Conservation (phyloP, 345 rosid genomes). For the Populus nigra region DNA sequence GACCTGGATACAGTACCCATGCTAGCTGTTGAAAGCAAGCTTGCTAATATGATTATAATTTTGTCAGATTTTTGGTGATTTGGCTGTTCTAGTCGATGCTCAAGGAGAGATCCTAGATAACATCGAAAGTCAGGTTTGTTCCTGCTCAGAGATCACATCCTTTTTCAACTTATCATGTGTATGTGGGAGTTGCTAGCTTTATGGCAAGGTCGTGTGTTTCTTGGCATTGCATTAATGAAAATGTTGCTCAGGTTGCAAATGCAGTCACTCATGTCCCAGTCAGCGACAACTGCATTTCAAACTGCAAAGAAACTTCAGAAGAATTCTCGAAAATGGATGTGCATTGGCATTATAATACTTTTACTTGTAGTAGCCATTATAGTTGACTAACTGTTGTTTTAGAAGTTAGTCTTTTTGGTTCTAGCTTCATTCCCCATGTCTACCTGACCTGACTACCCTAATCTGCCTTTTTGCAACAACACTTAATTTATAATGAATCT, state of each 20-base stretch:
- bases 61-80: conserved; percentile 59
- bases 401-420: too few relatives aligned
- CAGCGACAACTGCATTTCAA: conserved; percentile 43
- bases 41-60: conserved; percentile 7
- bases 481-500: too few relatives aligned
- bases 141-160: background rate
- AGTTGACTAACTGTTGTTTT: conserved; percentile 14
- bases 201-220: background rate
- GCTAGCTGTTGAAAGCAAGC: background rate
- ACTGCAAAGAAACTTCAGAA: conserved; percentile 41
- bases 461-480: too few relatives aligned
- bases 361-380: conserved; percentile 40
- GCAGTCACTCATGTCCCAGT: conserved; percentile 43
- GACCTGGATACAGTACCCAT: background rate
- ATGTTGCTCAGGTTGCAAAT: conserved; percentile 45
- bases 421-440: too few relatives aligned
- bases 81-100: conserved; percentile 72
- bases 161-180: background rate
- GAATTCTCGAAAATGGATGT: conserved; percentile 42
- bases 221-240: conserved; percentile 16
- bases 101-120: conserved; percentile 69
- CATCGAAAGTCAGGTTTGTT: conserved; percentile 70
- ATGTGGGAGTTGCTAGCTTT: background rate
- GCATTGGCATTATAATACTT: conserved; percentile 48
- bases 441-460: too few relatives aligned